phyloP scores from a whole-genome alignment of 805 yeast genomes.

The Starmera amethionina region DNA sequence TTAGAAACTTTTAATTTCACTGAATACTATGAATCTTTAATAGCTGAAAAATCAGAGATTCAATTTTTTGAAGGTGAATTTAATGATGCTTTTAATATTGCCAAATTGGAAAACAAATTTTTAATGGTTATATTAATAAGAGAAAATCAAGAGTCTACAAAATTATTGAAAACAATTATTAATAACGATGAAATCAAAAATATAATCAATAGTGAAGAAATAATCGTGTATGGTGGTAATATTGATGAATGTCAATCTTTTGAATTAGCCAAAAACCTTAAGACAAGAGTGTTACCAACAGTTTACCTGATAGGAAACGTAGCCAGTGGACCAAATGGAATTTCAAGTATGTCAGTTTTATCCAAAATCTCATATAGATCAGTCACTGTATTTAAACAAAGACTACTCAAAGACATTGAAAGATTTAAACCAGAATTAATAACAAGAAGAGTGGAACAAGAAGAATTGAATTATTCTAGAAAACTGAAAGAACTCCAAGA shows the following conservation, averaged over 20 bases:
- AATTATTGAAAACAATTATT: constrained; percentile 34
- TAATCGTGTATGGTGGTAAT: constrained; percentile 57
- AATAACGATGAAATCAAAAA: constrained; percentile 34
- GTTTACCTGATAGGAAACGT: constrained; percentile 45
- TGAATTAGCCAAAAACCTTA: constrained; percentile 50
- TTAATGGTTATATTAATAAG: constrained; percentile 10
- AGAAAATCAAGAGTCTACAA: constrained; percentile 20
- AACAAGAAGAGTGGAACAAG: constrained; percentile 48
- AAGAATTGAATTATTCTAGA: constrained; percentile 50
- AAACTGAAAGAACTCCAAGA: constrained; percentile 56
- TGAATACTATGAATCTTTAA: constrained; percentile 5
- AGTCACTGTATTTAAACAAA: constrained; percentile 23
- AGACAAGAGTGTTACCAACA: constrained; percentile 45
- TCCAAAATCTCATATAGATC: constrained; percentile 19
- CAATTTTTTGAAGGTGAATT: constrained; percentile 11
- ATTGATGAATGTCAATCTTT: constrained; percentile 55
- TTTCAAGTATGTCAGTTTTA: constrained; percentile 24
- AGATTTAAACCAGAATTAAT: constrained; percentile 53
- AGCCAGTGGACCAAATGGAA: constrained; percentile 30
- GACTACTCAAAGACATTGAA: constrained; percentile 32
- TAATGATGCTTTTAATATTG: constrained; percentile 12
- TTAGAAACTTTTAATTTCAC: constrained; percentile 7
- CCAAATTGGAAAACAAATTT: constrained; percentile 12
- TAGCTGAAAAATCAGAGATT: constrained; percentile 8
- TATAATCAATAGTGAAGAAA: constrained; percentile 28